Evolutionary conservation across 1,284 basidiomycete genomes (phyloP).

Genomic region (Jaminaea rosea): DNA sequence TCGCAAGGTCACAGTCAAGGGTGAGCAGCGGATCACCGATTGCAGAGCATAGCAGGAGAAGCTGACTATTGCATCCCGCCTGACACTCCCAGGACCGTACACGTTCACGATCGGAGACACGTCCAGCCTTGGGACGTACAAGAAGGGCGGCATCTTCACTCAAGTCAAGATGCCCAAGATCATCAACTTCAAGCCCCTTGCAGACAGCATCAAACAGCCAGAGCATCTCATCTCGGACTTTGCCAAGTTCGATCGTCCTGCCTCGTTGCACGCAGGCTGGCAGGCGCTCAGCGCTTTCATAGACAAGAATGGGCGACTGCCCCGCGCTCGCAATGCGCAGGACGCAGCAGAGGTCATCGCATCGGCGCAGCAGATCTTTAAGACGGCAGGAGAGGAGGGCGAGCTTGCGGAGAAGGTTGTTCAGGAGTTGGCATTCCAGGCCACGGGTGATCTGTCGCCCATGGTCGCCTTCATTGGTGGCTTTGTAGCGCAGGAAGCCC

Average conservation of each 20-base stretch:
- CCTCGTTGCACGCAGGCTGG: slow-evolving; percentile 85
- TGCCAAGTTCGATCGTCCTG: slow-evolving; percentile 89
- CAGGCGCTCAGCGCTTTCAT: slow-evolving; percentile 81
- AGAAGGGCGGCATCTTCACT: slow-evolving; percentile 85
- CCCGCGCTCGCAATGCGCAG: slow-evolving; percentile 70
- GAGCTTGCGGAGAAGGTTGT: slow-evolving; percentile 69
- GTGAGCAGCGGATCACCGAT: too few species aligned
- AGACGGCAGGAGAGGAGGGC: slow-evolving; percentile 55
- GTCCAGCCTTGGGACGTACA: slow-evolving; percentile 58
- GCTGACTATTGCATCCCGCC: too few species aligned
- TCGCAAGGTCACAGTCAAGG: slow-evolving; percentile 83
- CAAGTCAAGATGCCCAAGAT: slow-evolving; percentile 99
- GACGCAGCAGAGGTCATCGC: slow-evolving; percentile 68
- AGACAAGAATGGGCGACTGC: slow-evolving; percentile 62
- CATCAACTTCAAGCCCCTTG: slow-evolving; percentile 71
- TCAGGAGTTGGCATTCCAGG: slow-evolving; percentile 81
- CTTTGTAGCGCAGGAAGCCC: slow-evolving; percentile 93
- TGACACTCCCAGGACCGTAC: too few species aligned
- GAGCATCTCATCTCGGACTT: slow-evolving; percentile 95
- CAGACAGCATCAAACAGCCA: slow-evolving; percentile 71
- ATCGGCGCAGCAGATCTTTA: slow-evolving; percentile 65
- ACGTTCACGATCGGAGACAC: slow-evolving; percentile 48
- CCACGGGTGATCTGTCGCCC: slow-evolving; percentile 83
- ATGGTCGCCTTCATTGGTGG: slow-evolving; percentile 90
- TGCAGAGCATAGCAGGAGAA: too few species aligned